phyloP scores from a whole-genome alignment of 106 monocot species.

The Iris macrosiphon region DNA sequence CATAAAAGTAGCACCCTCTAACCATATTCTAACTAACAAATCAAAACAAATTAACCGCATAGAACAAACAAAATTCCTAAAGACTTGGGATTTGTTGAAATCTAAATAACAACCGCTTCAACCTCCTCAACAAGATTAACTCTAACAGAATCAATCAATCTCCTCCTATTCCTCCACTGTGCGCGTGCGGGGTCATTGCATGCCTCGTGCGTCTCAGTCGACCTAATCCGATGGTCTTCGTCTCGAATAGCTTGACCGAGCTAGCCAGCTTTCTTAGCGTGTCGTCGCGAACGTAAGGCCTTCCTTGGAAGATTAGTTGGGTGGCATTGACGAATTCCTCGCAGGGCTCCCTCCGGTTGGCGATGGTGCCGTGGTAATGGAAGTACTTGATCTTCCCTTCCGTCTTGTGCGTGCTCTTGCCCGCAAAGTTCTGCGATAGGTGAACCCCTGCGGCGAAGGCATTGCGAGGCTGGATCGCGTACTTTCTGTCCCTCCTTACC shows the following conservation, averaged over 20 bases:
- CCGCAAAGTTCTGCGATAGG: slow-evolving; percentile 57
- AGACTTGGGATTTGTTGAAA: too few species aligned
- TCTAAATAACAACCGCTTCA: too few species aligned
- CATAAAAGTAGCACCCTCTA: too few species aligned
- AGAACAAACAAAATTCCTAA: too few species aligned
- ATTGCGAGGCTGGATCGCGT: slow-evolving; percentile 52
- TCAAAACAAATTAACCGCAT: too few species aligned
- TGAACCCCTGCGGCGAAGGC: slow-evolving; percentile 65
- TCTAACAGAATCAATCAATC: too few species aligned
- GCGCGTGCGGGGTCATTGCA: not conserved
- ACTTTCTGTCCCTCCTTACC: slow-evolving; percentile 53
- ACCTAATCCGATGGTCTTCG: slow-evolving; percentile 17
- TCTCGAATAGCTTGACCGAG: slow-evolving; percentile 28
- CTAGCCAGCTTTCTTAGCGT: slow-evolving; percentile 25
- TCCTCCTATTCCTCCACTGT: too few species aligned
- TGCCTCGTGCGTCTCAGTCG: slow-evolving; percentile 20
- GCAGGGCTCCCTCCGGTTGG: slow-evolving; percentile 41
- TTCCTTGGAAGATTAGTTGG: slow-evolving; percentile 6
- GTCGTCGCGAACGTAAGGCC: slow-evolving; percentile 27
- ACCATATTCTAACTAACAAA: too few species aligned
- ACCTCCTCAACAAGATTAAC: too few species aligned
- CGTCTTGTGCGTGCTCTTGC: slow-evolving; percentile 34
- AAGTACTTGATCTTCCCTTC: slow-evolving; percentile 54
- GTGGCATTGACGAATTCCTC: slow-evolving; percentile 23
- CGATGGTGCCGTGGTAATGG: slow-evolving; percentile 67